phyloP scores from a whole-genome alignment of 225 moss, liverwort and hornwort genomes.

The Pseudoscleropodium purum region DNA sequence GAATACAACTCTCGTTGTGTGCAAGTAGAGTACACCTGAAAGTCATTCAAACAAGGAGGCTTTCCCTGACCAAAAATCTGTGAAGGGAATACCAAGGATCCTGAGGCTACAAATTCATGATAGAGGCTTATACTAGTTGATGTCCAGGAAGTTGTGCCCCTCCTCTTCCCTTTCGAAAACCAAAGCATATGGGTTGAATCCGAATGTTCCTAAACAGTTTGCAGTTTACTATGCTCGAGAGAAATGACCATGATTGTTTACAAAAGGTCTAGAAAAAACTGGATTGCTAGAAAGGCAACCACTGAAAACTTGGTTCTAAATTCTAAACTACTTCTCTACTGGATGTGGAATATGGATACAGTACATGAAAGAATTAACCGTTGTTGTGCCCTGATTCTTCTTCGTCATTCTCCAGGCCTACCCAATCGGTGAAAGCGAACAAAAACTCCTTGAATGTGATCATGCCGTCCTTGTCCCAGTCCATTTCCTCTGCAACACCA shows the following conservation, averaged over 20 bases:
- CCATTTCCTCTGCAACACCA: constrained; percentile 70
- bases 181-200: background rate
- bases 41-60: background rate
- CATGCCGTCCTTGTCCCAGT: constrained; percentile 87
- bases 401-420: constrained; percentile 65
- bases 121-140: background rate
- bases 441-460: constrained; percentile 91
- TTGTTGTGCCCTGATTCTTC: constrained; percentile 40
- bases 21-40: background rate
- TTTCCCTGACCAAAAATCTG: background rate
- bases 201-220: background rate
- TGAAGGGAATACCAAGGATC: background rate
- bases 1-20: background rate
- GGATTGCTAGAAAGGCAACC: background rate
- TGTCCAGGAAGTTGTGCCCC: background rate
- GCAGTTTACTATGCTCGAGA: background rate
- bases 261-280: background rate
- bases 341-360: constrained; percentile 20
- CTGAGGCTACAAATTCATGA: background rate
- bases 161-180: background rate
- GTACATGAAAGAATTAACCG: background rate
- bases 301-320: background rate
- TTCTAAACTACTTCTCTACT: background rate
- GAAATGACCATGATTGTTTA: constrained; percentile 11
- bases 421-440: constrained; percentile 89